Evolutionary conservation across 768 basidiomycete genomes (phyloP).

Genomic region (Pleurotus tuber-regium): DNA sequence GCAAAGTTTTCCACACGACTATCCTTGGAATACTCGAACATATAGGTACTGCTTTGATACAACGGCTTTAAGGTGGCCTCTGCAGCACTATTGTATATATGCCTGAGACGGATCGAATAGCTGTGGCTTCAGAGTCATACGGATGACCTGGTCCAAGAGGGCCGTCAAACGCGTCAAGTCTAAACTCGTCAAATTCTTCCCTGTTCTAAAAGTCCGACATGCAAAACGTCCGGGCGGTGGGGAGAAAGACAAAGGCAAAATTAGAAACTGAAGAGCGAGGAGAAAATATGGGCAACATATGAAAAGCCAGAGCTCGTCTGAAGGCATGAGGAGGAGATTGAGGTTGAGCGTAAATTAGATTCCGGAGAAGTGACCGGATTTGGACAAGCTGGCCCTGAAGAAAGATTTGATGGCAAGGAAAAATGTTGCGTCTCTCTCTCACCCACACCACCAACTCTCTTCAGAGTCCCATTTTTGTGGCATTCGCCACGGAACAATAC

Average conservation of each 20-base stretch:
- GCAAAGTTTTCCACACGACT: no score
- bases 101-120: no score
- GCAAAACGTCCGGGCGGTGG: neutral
- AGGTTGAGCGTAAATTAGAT: neutral
- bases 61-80: no score
- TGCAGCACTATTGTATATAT: no score
- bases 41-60: no score
- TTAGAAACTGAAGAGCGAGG: neutral
- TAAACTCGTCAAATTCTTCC: neutral
- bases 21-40: no score
- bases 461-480: constrained; percentile 12
- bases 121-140: no score
- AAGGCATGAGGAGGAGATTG: neutral
- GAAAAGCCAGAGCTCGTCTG: no score
- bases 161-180: neutral
- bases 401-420: constrained; percentile 1
- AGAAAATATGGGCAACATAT: neutral
- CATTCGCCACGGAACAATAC: constrained; percentile 16
- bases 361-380: neutral
- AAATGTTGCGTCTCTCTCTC: constrained; percentile 9
- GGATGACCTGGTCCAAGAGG: no score
- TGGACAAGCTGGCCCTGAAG: neutral
- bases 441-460: neutral
- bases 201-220: neutral
- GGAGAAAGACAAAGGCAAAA: neutral